Percentiles rank a stretch among this genome's conserved stretches.
Evolutionary conservation across 257 asterid genomes (phyloP).

Genomic region (Schizonepeta tenuifolia): DNA sequence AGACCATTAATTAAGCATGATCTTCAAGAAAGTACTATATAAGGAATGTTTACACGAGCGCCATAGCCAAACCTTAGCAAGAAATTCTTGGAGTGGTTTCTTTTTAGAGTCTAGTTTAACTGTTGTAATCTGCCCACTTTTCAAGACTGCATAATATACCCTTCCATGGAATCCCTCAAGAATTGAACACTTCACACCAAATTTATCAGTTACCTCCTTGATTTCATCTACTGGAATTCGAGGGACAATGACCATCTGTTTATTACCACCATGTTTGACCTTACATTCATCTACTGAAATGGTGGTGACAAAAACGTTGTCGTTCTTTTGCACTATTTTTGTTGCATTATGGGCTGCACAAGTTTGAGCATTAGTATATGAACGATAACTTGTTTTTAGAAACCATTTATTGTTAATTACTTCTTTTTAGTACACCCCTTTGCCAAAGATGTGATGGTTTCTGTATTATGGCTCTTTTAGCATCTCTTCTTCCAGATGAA

Average conservation of each 20-base stretch:
- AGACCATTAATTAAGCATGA: background rate
- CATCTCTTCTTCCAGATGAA: background rate
- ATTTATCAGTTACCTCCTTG: constrained; percentile 17
- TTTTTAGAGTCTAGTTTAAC: constrained; percentile 28
- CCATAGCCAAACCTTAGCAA: constrained; percentile 32
- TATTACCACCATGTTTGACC: constrained; percentile 11
- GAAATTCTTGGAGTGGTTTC: constrained; percentile 28
- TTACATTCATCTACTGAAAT: background rate
- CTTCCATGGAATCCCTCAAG: constrained; percentile 28
- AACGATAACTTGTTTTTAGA: background rate
- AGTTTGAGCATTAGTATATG: background rate
- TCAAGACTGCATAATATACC: constrained; percentile 29
- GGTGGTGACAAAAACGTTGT: background rate
- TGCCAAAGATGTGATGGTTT: background rate
- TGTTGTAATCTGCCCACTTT: constrained; percentile 34
- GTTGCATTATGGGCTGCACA: constrained; percentile 3
- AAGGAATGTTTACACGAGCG: background rate
- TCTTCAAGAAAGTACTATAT: background rate
- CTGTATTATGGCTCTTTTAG: background rate
- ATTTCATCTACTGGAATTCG: constrained; percentile 25
- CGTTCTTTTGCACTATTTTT: background rate
- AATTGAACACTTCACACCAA: constrained; percentile 23
- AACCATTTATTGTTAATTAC: background rate
- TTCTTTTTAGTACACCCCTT: constrained; percentile 12
- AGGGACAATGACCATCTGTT: constrained; percentile 26